phyloP scores from a whole-genome alignment of 2,329 filamentous ascomycete species.

The Waltergamsia citrina region DNA sequence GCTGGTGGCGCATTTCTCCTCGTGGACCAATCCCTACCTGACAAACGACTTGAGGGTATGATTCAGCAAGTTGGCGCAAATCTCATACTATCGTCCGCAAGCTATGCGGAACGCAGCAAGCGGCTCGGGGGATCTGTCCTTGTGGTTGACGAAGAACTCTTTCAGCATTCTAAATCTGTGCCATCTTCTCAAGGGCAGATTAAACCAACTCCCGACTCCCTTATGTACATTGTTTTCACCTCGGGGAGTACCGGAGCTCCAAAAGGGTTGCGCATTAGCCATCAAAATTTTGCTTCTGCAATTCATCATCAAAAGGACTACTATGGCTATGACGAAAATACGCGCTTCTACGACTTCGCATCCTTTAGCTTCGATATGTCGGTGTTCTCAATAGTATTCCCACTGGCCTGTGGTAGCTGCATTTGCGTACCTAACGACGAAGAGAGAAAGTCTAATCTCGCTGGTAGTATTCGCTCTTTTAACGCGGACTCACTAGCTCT shows the following conservation, averaged over 20 bases:
- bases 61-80: not conserved
- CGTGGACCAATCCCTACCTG: constrained; percentile 8
- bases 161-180: not conserved
- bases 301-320: not conserved
- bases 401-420: constrained; percentile 3
- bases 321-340: not conserved
- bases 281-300: constrained; percentile 6
- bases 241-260: constrained; percentile 14
- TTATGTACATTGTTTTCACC: constrained; percentile 12
- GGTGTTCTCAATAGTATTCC: constrained; percentile 6
- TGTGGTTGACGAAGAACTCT: not conserved
- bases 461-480: constrained; percentile 6
- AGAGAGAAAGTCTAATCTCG: constrained; percentile 7
- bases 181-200: too few relatives aligned
- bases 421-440: constrained; percentile 9
- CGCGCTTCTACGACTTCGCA: constrained; percentile 6
- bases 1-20: constrained; percentile 13
- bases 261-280: constrained; percentile 12
- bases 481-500: constrained; percentile 6
- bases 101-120: not conserved
- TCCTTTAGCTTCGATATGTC: constrained; percentile 9
- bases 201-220: constrained; percentile 1
- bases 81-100: not conserved
- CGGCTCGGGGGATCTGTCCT: not conserved
- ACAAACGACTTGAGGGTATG: not conserved